Conservation (phyloP, 2,329 filamentous ascomycete species). For the Chrysosporium keratinophilum region DNA sequence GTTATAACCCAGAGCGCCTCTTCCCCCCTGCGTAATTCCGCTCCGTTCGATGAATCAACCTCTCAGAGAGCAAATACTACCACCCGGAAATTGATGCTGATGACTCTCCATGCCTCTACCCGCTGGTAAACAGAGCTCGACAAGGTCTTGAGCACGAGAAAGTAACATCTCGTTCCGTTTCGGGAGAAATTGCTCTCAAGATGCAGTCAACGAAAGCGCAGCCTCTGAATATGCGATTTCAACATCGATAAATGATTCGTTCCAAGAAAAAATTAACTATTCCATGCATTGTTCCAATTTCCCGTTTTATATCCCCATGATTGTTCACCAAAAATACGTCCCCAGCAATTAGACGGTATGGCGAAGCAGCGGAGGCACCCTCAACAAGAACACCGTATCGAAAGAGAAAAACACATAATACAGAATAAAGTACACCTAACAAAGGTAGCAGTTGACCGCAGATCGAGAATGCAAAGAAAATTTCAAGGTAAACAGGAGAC, state of each 20-base stretch:
- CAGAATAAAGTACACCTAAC: constrained; percentile 2
- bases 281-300: constrained; percentile 1
- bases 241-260: neutral
- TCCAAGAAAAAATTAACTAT: neutral
- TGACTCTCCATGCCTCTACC: too few relatives aligned
- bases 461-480: neutral
- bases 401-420: neutral
- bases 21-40: too few relatives aligned
- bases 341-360: neutral
- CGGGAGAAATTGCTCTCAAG: too few relatives aligned
- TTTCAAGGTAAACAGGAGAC: neutral
- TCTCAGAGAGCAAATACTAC: too few relatives aligned
- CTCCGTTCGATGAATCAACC: too few relatives aligned
- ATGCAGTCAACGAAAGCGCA: neutral
- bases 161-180: too few relatives aligned
- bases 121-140: too few relatives aligned
- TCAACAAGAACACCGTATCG: neutral
- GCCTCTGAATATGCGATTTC: neutral
- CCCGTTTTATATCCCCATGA: neutral
- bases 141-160: too few relatives aligned
- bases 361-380: neutral
- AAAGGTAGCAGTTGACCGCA: neutral
- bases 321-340: neutral
- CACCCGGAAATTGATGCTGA: too few relatives aligned
- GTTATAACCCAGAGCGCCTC: too few relatives aligned